These are phyloP conservation scores for Fusarium luffae DNA, from an alignment of 2,329 filamentous ascomycete species.

Conservation along the genomic window DNA sequence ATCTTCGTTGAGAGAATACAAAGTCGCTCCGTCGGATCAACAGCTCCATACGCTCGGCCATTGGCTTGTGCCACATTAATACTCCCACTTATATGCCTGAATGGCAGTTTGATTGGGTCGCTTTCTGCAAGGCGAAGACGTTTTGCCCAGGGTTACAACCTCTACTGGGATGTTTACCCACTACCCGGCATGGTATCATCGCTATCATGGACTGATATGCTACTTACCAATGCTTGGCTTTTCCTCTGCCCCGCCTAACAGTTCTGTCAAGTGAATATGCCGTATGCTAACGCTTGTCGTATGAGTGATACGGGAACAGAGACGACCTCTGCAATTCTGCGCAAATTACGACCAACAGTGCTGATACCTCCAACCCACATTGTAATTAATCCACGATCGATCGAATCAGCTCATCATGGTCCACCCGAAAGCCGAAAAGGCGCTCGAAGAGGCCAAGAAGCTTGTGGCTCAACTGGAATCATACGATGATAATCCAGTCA, in stretches of 20 bases:
- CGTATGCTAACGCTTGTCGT: not conserved
- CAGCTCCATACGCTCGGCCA: not conserved
- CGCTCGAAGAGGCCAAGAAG: constrained; percentile 44
- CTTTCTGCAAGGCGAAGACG: not conserved
- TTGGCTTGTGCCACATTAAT: constrained; percentile 1
- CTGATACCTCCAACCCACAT: not conserved
- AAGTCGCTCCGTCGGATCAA: not conserved
- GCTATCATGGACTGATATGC: not conserved
- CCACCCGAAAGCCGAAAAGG: constrained; percentile 42
- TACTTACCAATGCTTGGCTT: not conserved
- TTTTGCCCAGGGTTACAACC: not conserved
- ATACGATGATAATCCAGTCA: constrained; percentile 41
- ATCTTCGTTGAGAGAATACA: constrained; percentile 1
- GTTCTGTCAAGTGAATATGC: not conserved
- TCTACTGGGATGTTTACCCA: constrained; percentile 4
- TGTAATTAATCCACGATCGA: accelerated
- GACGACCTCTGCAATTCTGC: not conserved
- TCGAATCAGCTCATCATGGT: constrained; percentile 11
- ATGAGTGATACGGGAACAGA: not conserved
- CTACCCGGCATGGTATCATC: not conserved
- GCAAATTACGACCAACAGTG: not conserved
- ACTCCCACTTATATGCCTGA: not conserved
- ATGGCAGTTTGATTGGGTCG: constrained; percentile 4
- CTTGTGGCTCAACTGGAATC: constrained; percentile 43
- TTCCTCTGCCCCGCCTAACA: constrained; percentile 18